Evolutionary conservation across 2,329 filamentous ascomycete species (phyloP).

Genomic region (Calonectria crousiana): DNA sequence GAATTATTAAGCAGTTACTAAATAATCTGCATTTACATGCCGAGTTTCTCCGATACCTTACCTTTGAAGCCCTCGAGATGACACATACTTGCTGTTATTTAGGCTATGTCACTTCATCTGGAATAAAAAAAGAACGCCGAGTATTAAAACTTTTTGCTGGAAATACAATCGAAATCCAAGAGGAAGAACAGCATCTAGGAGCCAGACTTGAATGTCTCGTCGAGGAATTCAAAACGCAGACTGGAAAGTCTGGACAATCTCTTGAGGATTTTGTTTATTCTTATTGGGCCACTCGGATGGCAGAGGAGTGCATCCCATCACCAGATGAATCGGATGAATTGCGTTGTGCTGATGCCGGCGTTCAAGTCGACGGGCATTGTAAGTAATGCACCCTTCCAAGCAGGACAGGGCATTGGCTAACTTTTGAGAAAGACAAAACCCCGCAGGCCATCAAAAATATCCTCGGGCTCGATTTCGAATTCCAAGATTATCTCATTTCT

Average conservation of each 20-base stretch:
- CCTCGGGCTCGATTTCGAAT: neutral
- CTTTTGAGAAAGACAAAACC: neutral
- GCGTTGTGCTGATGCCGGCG: neutral
- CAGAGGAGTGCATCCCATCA: slow-evolving; percentile 1
- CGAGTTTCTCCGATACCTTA: neutral
- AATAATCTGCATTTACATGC: neutral
- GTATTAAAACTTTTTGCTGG: neutral
- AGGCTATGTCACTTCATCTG: accelerated
- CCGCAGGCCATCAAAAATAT: accelerated
- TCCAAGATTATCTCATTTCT: neutral
- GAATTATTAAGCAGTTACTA: neutral
- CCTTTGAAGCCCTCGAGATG: slow-evolving; percentile 17
- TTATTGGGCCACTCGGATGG: neutral
- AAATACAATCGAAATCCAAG: neutral
- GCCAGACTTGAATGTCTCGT: neutral
- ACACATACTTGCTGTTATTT: slow-evolving; percentile 13
- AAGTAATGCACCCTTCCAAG: neutral
- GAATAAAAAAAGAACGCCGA: accelerated
- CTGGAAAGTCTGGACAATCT: neutral
- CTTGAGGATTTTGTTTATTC: neutral
- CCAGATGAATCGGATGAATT: neutral
- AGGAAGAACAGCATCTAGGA: neutral
- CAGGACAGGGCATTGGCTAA: neutral
- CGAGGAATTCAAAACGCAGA: neutral
- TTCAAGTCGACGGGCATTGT: neutral